Base-by-base conservation (phyloP, 331 rosid species). In the Pyracantha coccinea region DNA sequence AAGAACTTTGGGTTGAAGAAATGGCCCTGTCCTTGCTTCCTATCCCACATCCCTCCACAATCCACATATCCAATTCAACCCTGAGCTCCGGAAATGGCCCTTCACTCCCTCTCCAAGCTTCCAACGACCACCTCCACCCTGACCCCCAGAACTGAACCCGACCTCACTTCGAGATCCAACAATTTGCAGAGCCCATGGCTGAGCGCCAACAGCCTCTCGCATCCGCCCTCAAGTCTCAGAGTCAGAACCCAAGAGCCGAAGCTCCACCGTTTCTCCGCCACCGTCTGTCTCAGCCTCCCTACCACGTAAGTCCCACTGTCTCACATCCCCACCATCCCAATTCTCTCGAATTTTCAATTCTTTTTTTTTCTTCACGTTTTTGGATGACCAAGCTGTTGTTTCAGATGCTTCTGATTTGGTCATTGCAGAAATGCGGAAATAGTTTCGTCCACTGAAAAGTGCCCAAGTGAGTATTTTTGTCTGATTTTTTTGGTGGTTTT, bases 241-340 rank as follows among this genome's bases (percentile, higher is more conserved):
- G 65, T 84, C 77, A 71, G 68, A 53, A 66, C 72, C 20, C 80
- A 41, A 57, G 64, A 32, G 28, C 81, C 80, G 15, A 84, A 69
- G 21, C 80, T 59, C 82, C 92, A 79, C 2, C 78, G 83, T 33
- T 25, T 80, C 53, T 71, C 85, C 2, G 82, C 89, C 81, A 75
- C 83, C 32, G 84, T 80, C 71, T 77, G 91, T 61, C 41, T 75
- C 62, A 84, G 91, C 83, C 94, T 90, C 69, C 93, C 96, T 25
- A 90, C 85, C 4, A 83, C 87, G 96, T 92, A 86, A 85, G 84
- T 64, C 52, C 69, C 53, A 41, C 31, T 76, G 74, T 81, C 77
- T 54, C 60, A 3, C 27, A 19, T 52, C 31, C 24, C 28, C 24
- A 25, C n/a, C 13, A 12, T 23, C 71, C 52, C 24, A n/a, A n/a